Conservation (phyloP, 2,329 filamentous ascomycete genomes). For the Zymoseptoria pseudotritici region DNA sequence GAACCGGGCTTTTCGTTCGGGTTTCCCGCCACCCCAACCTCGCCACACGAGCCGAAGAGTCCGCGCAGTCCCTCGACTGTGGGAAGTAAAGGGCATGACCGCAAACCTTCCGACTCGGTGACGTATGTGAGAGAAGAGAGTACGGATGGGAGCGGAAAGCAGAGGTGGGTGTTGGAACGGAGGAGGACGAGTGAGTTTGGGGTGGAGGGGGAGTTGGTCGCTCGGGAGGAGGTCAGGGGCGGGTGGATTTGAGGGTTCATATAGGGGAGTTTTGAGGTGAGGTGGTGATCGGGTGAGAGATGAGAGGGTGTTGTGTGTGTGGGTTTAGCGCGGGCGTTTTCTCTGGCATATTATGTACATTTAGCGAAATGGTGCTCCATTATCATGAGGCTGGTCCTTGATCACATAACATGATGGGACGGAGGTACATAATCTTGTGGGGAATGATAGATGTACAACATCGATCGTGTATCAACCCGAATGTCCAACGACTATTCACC, state of each 20-base stretch:
- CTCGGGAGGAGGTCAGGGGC: conserved; percentile 56
- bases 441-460: too few species aligned
- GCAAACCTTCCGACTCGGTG: conserved; percentile 49
- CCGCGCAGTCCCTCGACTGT: too few species aligned
- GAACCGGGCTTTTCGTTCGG: not conserved
- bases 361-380: too few species aligned
- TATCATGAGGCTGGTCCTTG: too few species aligned
- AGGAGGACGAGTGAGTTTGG: conserved; percentile 54
- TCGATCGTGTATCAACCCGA: too few species aligned
- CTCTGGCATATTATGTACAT: too few species aligned
- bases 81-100: not conserved
- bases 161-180: conserved; percentile 62
- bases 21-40: not conserved
- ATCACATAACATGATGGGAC: too few species aligned
- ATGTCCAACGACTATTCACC: too few species aligned
- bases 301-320: not conserved
- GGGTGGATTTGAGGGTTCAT: conserved; percentile 32
- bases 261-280: not conserved
- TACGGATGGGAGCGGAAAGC: conserved; percentile 49
- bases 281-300: not conserved
- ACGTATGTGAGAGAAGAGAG: conserved; percentile 59
- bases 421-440: too few species aligned
- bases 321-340: too few species aligned
- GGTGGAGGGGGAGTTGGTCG: conserved; percentile 59
- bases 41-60: not conserved